Evolutionary conservation across 225 moss, liverwort and hornwort species (phyloP), one percentile per base, ranked within the genome.

Genomic region (Physcomitrellopsis africana): DNA sequence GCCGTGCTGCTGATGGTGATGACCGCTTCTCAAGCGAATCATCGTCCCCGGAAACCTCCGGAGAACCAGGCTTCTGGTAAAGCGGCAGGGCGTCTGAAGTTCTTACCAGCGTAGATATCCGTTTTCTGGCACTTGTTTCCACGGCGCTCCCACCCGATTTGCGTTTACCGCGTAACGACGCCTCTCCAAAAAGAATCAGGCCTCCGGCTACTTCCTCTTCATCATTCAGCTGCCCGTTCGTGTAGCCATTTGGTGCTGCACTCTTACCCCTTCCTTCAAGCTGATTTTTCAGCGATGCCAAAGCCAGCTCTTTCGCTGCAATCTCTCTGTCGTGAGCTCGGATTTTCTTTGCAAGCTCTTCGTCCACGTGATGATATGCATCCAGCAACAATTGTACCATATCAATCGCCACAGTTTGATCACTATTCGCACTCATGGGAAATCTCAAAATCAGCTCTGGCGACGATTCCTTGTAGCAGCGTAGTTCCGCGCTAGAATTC

Each of bases 381-480:
- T 85, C 85, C 59, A 80, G 65, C 80, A 88, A 51, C 57, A 83
- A 76, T 15, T 85, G 78, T 0, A 88, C 61, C 78, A 88, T 88
- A 12, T 83, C 85, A 49, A 78, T 57, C 9, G 80, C 72, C 32
- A 88, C 85, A 11, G 69, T 72, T 32, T 80, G 77, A 54, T 70
- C 75, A 51, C 68, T 63, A 45, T 75, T 85, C 17, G 61, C 69
- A 10, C 51, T 82, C 3, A 80, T 74, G 43, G 82, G 77, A 10
- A 88, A 24, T 29, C 51, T 75, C 69, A 88, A 44, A 42, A 53
- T 22, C 69, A 80, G 68, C 63, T 80, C 70, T 9, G 53, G 51
- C 10, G 63, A 69, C 11, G 53, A 19, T 23, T 51, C 44, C 61
- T 77, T 74, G 61, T 42, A 65, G 77, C 88, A 88, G 14, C 77